phyloP scores from a whole-genome alignment of 768 basidiomycete species.

The Trametes cinnabarina region DNA sequence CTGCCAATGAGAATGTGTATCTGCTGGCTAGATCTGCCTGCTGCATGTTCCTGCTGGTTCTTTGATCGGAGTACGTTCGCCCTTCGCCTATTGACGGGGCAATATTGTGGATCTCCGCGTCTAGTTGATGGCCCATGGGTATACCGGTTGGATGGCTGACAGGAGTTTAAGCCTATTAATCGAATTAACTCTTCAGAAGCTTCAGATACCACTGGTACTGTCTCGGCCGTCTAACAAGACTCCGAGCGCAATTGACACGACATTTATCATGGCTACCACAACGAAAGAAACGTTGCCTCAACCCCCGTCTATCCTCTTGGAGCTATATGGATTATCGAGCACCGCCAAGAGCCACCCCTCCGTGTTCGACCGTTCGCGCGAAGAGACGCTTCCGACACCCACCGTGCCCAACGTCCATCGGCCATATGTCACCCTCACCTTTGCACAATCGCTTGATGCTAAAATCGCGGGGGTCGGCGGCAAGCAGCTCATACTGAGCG shows the following conservation, averaged over 20 bases:
- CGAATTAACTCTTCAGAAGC: too few species aligned
- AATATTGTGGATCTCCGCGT: too few species aligned
- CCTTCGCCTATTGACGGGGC: too few species aligned
- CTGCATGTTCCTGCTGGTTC: too few species aligned
- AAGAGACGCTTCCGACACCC: slow-evolving; percentile 13
- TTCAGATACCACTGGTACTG: too few species aligned
- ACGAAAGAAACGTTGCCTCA: neutral
- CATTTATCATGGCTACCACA: neutral
- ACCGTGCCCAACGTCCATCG: slow-evolving; percentile 26
- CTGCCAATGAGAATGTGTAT: too few species aligned
- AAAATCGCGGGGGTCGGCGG: slow-evolving; percentile 80
- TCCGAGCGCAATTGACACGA: neutral
- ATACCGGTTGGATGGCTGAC: too few species aligned
- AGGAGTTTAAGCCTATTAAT: too few species aligned
- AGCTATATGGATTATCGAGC: slow-evolving; percentile 6
- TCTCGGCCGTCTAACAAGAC: too few species aligned
- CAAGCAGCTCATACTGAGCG: slow-evolving; percentile 77
- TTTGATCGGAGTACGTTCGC: too few species aligned
- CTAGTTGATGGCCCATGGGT: too few species aligned
- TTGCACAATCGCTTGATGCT: slow-evolving; percentile 84
- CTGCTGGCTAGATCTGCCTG: too few species aligned
- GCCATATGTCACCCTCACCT: slow-evolving; percentile 76
- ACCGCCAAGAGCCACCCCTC: slow-evolving; percentile 4
- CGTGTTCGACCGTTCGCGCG: slow-evolving; percentile 16
- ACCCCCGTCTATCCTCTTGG: slow-evolving; percentile 12